Conservation (phyloP, 768 basidiomycete species). For the Pleurotus eryngii region DNA sequence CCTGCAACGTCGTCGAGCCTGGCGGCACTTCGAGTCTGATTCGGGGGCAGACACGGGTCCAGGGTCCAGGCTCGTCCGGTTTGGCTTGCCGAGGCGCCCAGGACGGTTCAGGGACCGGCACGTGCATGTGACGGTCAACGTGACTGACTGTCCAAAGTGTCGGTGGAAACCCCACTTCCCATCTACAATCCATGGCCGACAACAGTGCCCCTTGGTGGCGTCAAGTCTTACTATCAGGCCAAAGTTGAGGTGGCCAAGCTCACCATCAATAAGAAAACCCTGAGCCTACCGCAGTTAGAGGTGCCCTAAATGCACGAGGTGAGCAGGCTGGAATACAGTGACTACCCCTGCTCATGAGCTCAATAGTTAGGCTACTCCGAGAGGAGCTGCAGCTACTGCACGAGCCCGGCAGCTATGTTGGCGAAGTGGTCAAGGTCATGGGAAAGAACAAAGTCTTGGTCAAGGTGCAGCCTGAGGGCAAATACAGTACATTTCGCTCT, state of each 20-base stretch:
- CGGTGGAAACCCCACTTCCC: too few relatives aligned
- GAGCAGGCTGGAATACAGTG: constrained; percentile 14
- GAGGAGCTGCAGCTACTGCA: constrained; percentile 92
- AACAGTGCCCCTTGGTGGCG: constrained; percentile 53
- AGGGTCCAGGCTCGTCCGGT: too few relatives aligned
- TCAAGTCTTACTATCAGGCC: constrained; percentile 90
- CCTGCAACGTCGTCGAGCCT: too few relatives aligned
- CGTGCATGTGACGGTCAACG: too few relatives aligned
- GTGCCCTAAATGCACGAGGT: constrained; percentile 96
- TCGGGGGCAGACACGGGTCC: too few relatives aligned
- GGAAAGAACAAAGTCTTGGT: constrained; percentile 98
- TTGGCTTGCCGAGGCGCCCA: too few relatives aligned
- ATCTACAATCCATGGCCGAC: constrained; percentile 26
- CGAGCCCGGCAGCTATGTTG: constrained; percentile 96
- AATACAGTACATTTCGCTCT: constrained; percentile 78
- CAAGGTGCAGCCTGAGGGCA: constrained; percentile 98
- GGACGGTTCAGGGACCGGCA: too few relatives aligned
- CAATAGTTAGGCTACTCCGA: constrained; percentile 75
- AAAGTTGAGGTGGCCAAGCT: constrained; percentile 94
- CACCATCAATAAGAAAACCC: constrained; percentile 92
- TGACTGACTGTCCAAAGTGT: too few relatives aligned
- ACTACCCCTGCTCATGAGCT: not conserved
- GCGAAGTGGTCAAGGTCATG: constrained; percentile 97
- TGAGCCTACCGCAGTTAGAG: constrained; percentile 91
- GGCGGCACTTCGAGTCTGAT: too few relatives aligned